A percentile compares a stretch with the other conserved stretches of the same genome.
These are phyloP conservation scores for Leccinellum luteum DNA, from an alignment of 768 basidiomycete species.

Conservation along the genomic window DNA sequence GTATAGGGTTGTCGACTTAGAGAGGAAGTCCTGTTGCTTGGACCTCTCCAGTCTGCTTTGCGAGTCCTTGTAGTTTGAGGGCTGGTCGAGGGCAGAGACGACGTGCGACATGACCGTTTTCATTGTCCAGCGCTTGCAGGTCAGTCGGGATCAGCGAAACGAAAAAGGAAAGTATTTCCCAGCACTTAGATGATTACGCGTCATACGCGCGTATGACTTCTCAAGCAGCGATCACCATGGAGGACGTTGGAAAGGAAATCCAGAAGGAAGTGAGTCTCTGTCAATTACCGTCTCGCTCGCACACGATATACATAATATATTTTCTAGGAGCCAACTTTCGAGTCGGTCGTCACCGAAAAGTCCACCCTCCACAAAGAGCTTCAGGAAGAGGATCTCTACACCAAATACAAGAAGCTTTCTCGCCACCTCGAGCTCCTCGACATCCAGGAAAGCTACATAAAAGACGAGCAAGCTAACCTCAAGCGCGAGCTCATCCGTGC, in stretches of 20 bases:
- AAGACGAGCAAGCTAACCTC: constrained; percentile 96
- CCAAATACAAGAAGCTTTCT: constrained; percentile 95
- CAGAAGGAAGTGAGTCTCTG: constrained; percentile 63
- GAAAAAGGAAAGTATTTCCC: constrained; percentile 31
- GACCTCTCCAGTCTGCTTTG: constrained; percentile 77
- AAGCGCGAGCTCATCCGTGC: constrained; percentile 98
- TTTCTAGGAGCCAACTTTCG: constrained; percentile 83
- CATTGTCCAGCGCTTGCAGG: background rate
- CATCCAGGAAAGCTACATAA: constrained; percentile 94
- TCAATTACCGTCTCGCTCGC: background rate
- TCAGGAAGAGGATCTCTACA: constrained; percentile 90
- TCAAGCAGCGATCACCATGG: constrained; percentile 52
- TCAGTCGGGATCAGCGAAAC: background rate
- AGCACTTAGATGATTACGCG: constrained; percentile 27
- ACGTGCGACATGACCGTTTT: constrained; percentile 74
- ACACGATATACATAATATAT: background rate
- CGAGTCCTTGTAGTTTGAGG: constrained; percentile 96
- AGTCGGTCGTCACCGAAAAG: constrained; percentile 86
- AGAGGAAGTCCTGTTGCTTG: constrained; percentile 75
- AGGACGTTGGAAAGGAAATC: constrained; percentile 85
- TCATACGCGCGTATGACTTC: constrained; percentile 19
- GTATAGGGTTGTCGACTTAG: constrained; percentile 87
- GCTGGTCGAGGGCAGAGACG: constrained; percentile 81
- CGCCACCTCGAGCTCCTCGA: constrained; percentile 95
- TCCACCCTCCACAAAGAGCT: constrained; percentile 81